Percentiles rank a stretch among this genome's conserved stretches.
These are phyloP conservation scores for Solanum hybrid DNA, from an alignment of 305 asterid genomes.

Conservation along the genomic window DNA sequence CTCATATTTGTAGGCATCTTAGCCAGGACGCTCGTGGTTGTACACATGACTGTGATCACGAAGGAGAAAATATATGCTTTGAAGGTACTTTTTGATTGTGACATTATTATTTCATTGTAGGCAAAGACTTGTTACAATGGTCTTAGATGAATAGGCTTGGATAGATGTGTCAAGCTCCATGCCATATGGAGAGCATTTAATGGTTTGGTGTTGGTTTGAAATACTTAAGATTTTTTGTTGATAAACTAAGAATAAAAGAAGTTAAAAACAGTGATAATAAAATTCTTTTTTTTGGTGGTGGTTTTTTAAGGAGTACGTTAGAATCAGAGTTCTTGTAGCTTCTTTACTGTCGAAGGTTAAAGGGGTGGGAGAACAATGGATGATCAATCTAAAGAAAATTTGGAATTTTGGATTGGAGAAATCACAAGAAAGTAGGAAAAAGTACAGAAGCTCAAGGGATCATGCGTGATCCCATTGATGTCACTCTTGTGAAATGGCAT, in stretches of 20 bases:
- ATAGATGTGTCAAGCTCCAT: neutral
- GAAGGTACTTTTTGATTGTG: slow-evolving; percentile 47
- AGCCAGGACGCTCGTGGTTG: slow-evolving; percentile 90
- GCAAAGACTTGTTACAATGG: neutral
- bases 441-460: neutral
- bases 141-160: neutral
- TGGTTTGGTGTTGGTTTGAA: neutral
- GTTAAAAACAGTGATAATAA: neutral
- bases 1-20: slow-evolving; percentile 85
- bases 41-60: slow-evolving; percentile 87
- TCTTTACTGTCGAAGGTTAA: neutral
- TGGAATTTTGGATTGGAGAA: neutral
- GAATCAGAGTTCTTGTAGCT: neutral
- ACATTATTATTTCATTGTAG: neutral
- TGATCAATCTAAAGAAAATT: neutral
- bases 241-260: neutral
- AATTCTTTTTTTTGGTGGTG: neutral
- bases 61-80: slow-evolving; percentile 94
- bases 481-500: neutral
- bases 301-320: neutral
- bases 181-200: neutral
- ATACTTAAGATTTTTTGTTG: neutral
- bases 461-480: neutral
- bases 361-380: neutral
- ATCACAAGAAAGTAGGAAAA: neutral